Conservation (phyloP, 2,329 filamentous ascomycete species). For the Coniochaeta hoffmannii region DNA sequence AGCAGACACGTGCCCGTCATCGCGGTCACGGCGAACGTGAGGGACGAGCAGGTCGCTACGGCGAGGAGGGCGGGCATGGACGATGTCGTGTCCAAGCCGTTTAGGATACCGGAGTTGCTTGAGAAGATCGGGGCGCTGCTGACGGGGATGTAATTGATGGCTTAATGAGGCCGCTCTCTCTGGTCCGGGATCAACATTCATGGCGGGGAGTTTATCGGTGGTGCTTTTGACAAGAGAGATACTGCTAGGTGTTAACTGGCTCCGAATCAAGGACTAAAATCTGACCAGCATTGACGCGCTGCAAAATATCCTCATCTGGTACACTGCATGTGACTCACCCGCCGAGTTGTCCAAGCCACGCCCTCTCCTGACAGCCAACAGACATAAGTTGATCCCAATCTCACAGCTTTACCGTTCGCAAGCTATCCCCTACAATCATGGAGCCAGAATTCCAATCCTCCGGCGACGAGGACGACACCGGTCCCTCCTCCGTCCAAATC, state of each 20-base stretch:
- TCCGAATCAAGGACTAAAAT: too few relatives aligned
- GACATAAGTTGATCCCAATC: too few relatives aligned
- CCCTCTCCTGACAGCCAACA: too few relatives aligned
- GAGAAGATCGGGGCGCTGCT: slow-evolving; percentile 4
- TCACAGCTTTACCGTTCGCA: background rate
- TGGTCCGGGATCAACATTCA: background rate
- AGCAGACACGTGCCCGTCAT: slow-evolving; percentile 32
- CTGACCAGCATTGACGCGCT: too few relatives aligned
- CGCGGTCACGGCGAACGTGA: slow-evolving; percentile 38
- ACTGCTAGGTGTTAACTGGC: too few relatives aligned
- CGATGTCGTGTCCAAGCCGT: slow-evolving; percentile 52
- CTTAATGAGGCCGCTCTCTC: background rate
- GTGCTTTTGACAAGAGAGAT: background rate
- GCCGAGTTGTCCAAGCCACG: too few relatives aligned
- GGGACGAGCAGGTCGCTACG: slow-evolving; percentile 29
- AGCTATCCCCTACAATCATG: background rate
- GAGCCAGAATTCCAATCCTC: background rate
- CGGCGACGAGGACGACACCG: background rate
- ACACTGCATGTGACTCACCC: too few relatives aligned
- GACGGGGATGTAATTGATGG: background rate
- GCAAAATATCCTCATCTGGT: too few relatives aligned
- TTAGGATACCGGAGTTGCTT: slow-evolving; percentile 38
- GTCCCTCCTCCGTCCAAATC: background rate
- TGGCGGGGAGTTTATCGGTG: background rate
- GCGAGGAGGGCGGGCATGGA: slow-evolving; percentile 34